These are phyloP conservation scores for Solanum rostratum DNA, from an alignment of 257 asterid genomes.

Conservation along the genomic window DNA sequence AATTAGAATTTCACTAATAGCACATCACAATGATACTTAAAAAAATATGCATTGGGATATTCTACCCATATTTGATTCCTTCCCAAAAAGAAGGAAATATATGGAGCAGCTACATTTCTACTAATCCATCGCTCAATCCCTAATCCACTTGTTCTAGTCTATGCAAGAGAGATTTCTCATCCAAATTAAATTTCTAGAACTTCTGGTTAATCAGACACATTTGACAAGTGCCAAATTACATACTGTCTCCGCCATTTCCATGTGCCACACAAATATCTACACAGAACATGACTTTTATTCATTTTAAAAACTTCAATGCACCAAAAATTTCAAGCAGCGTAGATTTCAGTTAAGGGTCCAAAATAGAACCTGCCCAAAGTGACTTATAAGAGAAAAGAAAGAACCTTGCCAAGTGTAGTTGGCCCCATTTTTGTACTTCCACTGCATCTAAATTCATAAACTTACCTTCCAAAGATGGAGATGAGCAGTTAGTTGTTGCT, in stretches of 20 bases:
- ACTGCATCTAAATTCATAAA: neutral
- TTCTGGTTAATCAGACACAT: neutral
- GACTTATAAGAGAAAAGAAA: neutral
- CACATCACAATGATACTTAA: neutral
- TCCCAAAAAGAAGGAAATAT: neutral
- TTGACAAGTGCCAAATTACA: neutral
- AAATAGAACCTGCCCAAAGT: neutral
- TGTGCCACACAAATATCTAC: neutral
- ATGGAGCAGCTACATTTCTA: neutral
- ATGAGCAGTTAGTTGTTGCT: conserved; percentile 29
- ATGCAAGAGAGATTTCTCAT: neutral
- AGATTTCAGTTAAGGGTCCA: neutral
- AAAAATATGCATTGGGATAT: neutral
- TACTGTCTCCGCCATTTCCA: neutral
- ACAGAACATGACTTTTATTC: neutral
- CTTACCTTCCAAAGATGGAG: conserved; percentile 61
- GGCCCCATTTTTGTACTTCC: neutral
- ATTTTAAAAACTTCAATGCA: neutral
- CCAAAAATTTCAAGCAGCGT: neutral
- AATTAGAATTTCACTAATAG: neutral
- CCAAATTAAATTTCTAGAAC: neutral
- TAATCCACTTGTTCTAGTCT: neutral
- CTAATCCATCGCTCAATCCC: neutral
- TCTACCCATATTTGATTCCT: neutral
- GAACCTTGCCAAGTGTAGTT: neutral